Evolutionary conservation across 2,329 filamentous ascomycete genomes (phyloP).

Genomic region (Talaromyces sp.): DNA sequence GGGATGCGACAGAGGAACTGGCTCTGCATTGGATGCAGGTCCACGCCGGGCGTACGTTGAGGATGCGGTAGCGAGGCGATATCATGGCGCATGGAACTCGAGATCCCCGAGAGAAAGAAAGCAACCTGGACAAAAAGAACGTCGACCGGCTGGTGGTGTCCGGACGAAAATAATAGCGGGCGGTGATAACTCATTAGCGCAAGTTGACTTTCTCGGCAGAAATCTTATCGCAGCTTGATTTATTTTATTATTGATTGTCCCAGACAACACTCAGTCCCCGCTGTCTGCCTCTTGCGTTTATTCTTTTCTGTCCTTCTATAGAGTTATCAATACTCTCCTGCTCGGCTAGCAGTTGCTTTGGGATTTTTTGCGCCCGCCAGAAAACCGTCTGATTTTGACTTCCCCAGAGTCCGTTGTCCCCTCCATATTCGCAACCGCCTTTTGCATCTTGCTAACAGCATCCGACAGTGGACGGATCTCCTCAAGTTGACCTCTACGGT

Average conservation of each 20-base stretch:
- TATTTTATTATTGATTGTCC: background rate
- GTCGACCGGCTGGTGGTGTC: background rate
- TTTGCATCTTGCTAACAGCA: background rate
- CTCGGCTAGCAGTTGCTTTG: background rate
- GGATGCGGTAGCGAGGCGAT: background rate
- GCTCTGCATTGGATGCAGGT: conserved; percentile 31
- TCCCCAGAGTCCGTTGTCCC: background rate
- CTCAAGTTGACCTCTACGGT: conserved; percentile 59
- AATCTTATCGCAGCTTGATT: conserved; percentile 1
- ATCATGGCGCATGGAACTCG: background rate
- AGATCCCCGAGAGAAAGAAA: background rate
- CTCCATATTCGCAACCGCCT: background rate
- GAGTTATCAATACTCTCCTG: background rate
- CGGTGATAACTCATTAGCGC: background rate
- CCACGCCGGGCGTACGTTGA: conserved; percentile 22
- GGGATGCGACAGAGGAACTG: conserved; percentile 22
- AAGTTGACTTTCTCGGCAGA: background rate
- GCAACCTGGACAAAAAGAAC: background rate
- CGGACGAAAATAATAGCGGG: background rate
- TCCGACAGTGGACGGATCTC: conserved; percentile 9
- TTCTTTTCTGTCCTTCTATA: background rate
- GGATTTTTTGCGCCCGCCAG: background rate
- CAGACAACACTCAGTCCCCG: background rate
- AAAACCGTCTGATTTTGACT: background rate
- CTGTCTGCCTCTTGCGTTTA: background rate